Evolutionary conservation across 257 asterid species (phyloP).

Genomic region (Cynanchum wilfordii): DNA sequence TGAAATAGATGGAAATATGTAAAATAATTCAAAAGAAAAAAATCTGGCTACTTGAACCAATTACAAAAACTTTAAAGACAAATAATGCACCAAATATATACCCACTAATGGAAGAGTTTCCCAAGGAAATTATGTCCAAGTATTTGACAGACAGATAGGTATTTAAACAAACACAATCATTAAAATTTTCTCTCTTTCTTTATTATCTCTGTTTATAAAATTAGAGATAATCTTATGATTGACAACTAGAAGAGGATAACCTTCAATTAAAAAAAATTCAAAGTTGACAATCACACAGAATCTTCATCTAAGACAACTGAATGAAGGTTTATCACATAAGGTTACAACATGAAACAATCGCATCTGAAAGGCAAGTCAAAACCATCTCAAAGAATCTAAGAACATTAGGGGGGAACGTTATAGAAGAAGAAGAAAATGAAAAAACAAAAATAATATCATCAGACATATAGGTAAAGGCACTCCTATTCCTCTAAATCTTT

Average conservation of each 20-base stretch:
- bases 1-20: slow-evolving; percentile 23
- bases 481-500: background rate
- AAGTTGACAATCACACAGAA: background rate
- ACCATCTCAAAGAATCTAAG: background rate
- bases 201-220: background rate
- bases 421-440: background rate
- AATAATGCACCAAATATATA: background rate
- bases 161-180: no score
- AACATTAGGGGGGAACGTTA: background rate
- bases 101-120: background rate
- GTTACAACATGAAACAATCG: no score
- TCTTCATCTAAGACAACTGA: background rate
- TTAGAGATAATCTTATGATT: background rate
- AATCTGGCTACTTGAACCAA: background rate
- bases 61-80: background rate
- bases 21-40: background rate
- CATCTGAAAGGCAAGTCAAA: background rate
- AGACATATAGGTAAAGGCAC: no score
- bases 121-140: background rate
- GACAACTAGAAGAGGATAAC: background rate
- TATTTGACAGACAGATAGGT: background rate
- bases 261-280: background rate
- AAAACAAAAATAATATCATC: no score
- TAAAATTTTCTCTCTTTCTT: background rate
- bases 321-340: background rate